phyloP scores from a whole-genome alignment of 1,284 basidiomycete genomes.

The Polyporus tsugae region DNA sequence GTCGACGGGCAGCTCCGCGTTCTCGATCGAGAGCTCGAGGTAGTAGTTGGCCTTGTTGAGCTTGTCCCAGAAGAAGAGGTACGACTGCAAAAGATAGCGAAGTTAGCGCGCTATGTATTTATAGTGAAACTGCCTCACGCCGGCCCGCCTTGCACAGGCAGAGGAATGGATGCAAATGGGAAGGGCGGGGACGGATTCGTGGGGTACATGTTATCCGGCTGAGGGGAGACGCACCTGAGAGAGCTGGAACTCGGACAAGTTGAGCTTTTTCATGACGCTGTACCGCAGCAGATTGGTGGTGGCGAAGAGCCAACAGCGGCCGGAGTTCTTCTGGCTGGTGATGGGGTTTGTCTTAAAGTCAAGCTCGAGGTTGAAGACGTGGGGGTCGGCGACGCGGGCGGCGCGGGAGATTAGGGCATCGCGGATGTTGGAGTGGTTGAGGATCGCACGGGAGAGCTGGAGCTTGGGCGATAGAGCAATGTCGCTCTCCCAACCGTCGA shows the following conservation, averaged over 20 bases:
- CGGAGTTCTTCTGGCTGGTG: constrained; percentile 88
- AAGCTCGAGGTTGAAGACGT: constrained; percentile 87
- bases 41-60: constrained; percentile 96
- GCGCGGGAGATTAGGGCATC: constrained; percentile 71
- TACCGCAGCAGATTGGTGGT: constrained; percentile 90
- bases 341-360: constrained; percentile 85
- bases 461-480: constrained; percentile 69
- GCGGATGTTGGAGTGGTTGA: constrained; percentile 79
- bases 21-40: constrained; percentile 88
- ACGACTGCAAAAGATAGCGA: constrained; percentile 56
- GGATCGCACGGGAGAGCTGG: constrained; percentile 82
- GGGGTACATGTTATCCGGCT: neutral
- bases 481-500: constrained; percentile 72
- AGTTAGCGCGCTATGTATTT: constrained; percentile 3
- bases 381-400: constrained; percentile 71
- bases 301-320: constrained; percentile 94
- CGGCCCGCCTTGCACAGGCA: neutral
- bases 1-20: constrained; percentile 83
- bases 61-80: constrained; percentile 95
- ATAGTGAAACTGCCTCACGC: neutral
- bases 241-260: constrained; percentile 88
- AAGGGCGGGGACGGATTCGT: neutral
- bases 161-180: neutral
- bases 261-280: constrained; percentile 86
- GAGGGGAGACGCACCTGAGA: constrained; percentile 67